A percentile compares a stretch with the other conserved stretches of the same genome.
phyloP scores from a whole-genome alignment of 345 rosid genomes.

The Excoecaria agallocha region DNA sequence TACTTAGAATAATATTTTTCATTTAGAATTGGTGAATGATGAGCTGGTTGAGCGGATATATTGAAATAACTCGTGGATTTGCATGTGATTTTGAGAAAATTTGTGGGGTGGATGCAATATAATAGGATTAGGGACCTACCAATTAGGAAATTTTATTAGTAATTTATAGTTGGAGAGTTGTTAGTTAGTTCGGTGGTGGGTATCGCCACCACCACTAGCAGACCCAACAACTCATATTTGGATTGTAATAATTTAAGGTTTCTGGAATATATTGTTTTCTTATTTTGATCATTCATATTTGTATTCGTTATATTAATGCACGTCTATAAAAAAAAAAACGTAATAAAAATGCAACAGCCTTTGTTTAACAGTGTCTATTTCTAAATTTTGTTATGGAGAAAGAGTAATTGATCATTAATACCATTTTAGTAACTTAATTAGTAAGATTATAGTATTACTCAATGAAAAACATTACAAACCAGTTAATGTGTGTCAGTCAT shows the following conservation, averaged over 20 bases:
- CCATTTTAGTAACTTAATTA: neutral
- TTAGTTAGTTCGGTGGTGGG: slow-evolving; percentile 20
- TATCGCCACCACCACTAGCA: slow-evolving; percentile 17
- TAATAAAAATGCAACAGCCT: slow-evolving; percentile 5
- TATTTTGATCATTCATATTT: neutral
- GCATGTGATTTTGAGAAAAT: slow-evolving; percentile 9
- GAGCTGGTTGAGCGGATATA: slow-evolving; percentile 18
- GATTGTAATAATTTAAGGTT: slow-evolving; percentile 15
- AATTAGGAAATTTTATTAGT: slow-evolving; percentile 4
- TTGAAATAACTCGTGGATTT: slow-evolving; percentile 16
- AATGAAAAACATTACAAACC: neutral
- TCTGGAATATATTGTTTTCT: neutral
- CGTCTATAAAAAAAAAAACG: neutral
- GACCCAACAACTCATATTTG: slow-evolving; percentile 13
- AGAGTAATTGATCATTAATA: neutral
- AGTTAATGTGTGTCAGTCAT: neutral
- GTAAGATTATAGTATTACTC: neutral
- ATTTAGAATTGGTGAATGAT: slow-evolving; percentile 12
- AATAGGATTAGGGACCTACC: slow-evolving; percentile 31
- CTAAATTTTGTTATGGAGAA: neutral
- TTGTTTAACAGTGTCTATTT: neutral
- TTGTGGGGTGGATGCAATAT: slow-evolving; percentile 28
- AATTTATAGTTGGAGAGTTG: slow-evolving; percentile 18
- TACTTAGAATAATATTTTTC: neutral
- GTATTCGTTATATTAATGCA: neutral